Evolutionary conservation across 2,329 filamentous ascomycete species (phyloP), one percentile per base, ranked within the genome.

Genomic region (Chaetomiaceae sp.): DNA sequence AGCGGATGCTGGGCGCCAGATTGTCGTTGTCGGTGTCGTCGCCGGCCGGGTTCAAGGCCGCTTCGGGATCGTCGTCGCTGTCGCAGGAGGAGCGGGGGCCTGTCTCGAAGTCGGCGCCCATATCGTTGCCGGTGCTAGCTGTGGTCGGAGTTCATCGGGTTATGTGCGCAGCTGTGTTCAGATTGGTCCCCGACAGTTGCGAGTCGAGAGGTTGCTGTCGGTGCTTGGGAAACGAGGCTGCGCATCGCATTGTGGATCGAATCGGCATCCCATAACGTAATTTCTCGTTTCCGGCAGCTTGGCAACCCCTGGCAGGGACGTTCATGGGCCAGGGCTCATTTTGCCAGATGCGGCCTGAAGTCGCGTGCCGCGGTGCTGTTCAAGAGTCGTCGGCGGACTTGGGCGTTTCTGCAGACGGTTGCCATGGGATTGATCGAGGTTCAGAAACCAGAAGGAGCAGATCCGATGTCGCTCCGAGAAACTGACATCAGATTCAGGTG

Each of bases 31-130:
- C 56, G 45, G 51, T 45, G 36, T 50, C 54, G 47, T 53, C 47
- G 36, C 47, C 54, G 55, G 42, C 46, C 14, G 55, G 57, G 38
- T 54, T 47, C 12, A 61, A 51, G 9, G 53, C 55, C 4, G 59
- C 55, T 51, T 59, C 59, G 42, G 57, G 54, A 45, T 58, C 56
- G 51, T 57, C 53, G 44, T 57, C 55, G 48, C 53, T 51, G 46
- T 54, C 53, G 53, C 12, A 48, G 29, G 55, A 58, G 45, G 52
- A 51, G 20, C 47, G 53, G 37, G 53, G 45, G 49, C 49, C 48
- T 25, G 34, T 38, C 36, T 57, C 47, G 19, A 46, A 38, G 12
- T 58, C 51, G 9, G 25, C 50, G 11, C 56, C 47, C 57, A 59
- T 57, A 20, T 29, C 55, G 39, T 39, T 46, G 42, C 33, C 33